Percentiles rank a stretch among this genome's conserved stretches.
Evolutionary conservation across 371 early-diverging fungal species (phyloP).

Genomic region (Phascolomyces articulosus): DNA sequence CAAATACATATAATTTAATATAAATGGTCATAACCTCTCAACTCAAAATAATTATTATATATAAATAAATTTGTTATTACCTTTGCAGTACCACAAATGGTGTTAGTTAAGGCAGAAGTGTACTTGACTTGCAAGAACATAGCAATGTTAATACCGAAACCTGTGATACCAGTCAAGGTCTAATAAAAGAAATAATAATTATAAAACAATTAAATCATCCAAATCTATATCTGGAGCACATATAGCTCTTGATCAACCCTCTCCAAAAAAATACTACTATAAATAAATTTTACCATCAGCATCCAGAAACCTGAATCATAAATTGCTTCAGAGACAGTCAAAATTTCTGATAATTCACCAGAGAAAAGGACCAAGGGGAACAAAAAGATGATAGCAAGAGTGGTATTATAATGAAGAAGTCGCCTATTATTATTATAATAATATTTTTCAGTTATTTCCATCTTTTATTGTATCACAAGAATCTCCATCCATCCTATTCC

Average conservation of each 20-base stretch:
- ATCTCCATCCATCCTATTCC: no score
- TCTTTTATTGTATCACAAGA: neutral
- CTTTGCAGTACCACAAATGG: constrained; percentile 82
- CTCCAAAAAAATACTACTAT: neutral
- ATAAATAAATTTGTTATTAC: constrained; percentile 15
- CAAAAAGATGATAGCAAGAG: constrained; percentile 64
- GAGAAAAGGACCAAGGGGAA: constrained; percentile 64
- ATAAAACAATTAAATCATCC: no score
- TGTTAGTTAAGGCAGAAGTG: constrained; percentile 77
- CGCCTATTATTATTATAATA: constrained; percentile 39
- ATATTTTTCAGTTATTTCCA: neutral
- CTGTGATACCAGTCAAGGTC: constrained; percentile 70
- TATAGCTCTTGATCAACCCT: no score
- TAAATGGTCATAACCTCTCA: no score
- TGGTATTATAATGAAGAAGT: constrained; percentile 75
- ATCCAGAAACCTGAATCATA: constrained; percentile 65
- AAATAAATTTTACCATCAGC: constrained; percentile 55
- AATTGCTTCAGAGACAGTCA: constrained; percentile 41
- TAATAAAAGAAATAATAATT: constrained; percentile 10
- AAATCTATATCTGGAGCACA: no score
- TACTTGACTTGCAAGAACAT: constrained; percentile 81
- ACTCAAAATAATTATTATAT: neutral
- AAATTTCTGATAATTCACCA: constrained; percentile 63
- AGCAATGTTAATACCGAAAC: constrained; percentile 77
- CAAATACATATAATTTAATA: neutral